These are phyloP conservation scores for Colletotrichum musae DNA, from an alignment of 2,329 filamentous ascomycete species.

Conservation along the genomic window DNA sequence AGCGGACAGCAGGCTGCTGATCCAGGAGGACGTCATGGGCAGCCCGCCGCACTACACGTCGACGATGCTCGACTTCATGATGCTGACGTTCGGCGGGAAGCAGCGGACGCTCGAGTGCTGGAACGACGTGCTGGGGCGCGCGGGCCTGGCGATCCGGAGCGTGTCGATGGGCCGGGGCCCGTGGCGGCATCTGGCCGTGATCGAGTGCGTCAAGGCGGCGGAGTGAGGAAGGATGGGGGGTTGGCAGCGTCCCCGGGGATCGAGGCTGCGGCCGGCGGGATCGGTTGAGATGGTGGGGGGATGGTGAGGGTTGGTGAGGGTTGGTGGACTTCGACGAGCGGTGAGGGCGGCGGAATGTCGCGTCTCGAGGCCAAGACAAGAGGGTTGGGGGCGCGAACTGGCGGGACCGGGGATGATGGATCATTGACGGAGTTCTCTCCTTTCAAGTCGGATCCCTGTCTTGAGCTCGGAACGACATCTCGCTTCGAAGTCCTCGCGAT, in stretches of 20 bases:
- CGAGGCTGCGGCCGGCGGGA: not conserved
- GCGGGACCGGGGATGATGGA: slow-evolving; percentile 5
- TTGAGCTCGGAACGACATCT: too few species aligned
- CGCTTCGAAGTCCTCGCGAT: too few species aligned
- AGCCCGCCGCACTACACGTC: slow-evolving; percentile 46
- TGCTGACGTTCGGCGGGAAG: slow-evolving; percentile 52
- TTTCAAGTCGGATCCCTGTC: too few species aligned
- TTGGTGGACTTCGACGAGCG: slow-evolving; percentile 13
- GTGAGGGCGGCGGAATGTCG: not conserved
- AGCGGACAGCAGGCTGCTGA: slow-evolving; percentile 50
- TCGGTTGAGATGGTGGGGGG: not conserved
- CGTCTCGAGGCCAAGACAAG: not conserved
- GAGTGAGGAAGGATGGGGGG: not conserved
- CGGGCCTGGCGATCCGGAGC: slow-evolving; percentile 47
- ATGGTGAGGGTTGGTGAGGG: not conserved
- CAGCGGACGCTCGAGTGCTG: slow-evolving; percentile 49
- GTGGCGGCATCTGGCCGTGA: slow-evolving; percentile 39
- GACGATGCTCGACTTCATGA: slow-evolving; percentile 49
- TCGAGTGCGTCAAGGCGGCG: slow-evolving; percentile 43
- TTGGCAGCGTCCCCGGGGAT: not conserved
- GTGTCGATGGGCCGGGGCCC: slow-evolving; percentile 41
- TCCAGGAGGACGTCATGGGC: slow-evolving; percentile 50
- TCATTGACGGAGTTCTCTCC: not conserved
- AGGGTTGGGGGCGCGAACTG: slow-evolving; percentile 9
- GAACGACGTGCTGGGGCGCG: slow-evolving; percentile 43